Conservation (phyloP, 2,329 filamentous ascomycete genomes). For the Chaetomium sp. region DNA sequence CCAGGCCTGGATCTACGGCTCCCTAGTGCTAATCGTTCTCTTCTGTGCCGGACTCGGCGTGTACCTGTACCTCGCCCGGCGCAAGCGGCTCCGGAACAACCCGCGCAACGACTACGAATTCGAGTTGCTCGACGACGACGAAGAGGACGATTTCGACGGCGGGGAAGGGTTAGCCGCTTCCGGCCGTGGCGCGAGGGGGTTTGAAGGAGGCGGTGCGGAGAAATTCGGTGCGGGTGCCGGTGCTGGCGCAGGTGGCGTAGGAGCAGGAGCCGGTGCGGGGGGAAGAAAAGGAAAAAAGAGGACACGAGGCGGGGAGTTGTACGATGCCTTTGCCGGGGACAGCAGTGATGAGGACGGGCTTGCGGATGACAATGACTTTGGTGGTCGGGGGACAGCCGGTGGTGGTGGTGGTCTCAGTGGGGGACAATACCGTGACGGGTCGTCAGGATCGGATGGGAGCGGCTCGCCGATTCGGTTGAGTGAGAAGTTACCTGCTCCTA, state of each 20-base stretch:
- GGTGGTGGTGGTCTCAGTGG: constrained; percentile 40
- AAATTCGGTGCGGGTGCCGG: constrained; percentile 29
- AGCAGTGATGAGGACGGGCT: constrained; percentile 70
- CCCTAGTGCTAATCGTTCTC: constrained; percentile 71
- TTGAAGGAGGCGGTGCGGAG: constrained; percentile 23
- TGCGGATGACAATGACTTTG: constrained; percentile 63
- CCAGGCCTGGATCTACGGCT: constrained; percentile 89
- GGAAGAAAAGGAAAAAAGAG: constrained; percentile 41
- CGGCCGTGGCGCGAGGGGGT: neutral
- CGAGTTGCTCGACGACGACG: constrained; percentile 80
- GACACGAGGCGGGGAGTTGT: constrained; percentile 76
- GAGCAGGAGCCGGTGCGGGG: constrained; percentile 29
- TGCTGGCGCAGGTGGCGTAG: neutral
- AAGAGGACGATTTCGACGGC: constrained; percentile 46
- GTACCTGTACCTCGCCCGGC: constrained; percentile 74
- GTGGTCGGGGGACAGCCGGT: constrained; percentile 25
- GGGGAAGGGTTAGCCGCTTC: neutral
- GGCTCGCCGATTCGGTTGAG: constrained; percentile 21
- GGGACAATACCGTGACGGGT: constrained; percentile 25
- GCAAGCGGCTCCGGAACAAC: constrained; percentile 67
- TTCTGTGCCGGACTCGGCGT: constrained; percentile 78
- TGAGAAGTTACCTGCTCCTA: constrained; percentile 24
- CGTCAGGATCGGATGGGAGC: constrained; percentile 5
- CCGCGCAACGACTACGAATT: constrained; percentile 86
- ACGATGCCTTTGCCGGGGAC: constrained; percentile 94